Base-by-base conservation (phyloP, 108 stramenopile genomes). In the Stephanodiscus minutulus region DNA sequence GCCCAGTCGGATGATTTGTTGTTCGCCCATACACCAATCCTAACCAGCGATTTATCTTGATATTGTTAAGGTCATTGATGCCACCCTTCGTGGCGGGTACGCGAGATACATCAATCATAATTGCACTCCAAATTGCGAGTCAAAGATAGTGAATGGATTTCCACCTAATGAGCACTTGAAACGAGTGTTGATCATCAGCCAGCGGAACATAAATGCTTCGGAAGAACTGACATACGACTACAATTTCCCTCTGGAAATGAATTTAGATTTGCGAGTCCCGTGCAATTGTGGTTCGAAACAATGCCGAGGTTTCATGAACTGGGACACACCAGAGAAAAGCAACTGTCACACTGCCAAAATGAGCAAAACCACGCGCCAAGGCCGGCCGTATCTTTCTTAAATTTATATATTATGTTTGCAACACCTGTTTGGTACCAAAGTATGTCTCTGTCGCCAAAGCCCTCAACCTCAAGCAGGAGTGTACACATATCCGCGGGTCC, bases 151-250 rank as follows among this genome's bases (percentile, higher is more conserved):
- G 22, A 68, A 87, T 33, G 89, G 91, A 0, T 29, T 66, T 17
- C 36, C 77, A 5, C 88, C 85, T 9, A 83, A 86, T 56, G 58
- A 76, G 24, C 78, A 82, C 21, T 50, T 89, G 70, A 90, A 86
- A 61, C 86, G 93, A 50, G 97, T 98, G 28, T 83, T 98, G 39
- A 93, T 99, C 62, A 76, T 96, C 52, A 94, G 95, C 27, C 84
- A 88, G 73, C 86, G 90, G 20, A 85, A 90, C 47, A 96, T 99
- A 60, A 67, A 85, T 59, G 90, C 92, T 11, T 82, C 88, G 36
- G 97, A 97, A 60, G 98, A 99, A 75, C 68, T 99, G 35, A 95
- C 96, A 8, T 98, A 98, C 72, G 98, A 99, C 76, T 99, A 99
- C 77, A 94, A 98, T 70, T 99, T 94, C 60, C 93, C 90, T 18